Conservation (phyloP, 2,329 filamentous ascomycete species). For the Fusarium piperis region DNA sequence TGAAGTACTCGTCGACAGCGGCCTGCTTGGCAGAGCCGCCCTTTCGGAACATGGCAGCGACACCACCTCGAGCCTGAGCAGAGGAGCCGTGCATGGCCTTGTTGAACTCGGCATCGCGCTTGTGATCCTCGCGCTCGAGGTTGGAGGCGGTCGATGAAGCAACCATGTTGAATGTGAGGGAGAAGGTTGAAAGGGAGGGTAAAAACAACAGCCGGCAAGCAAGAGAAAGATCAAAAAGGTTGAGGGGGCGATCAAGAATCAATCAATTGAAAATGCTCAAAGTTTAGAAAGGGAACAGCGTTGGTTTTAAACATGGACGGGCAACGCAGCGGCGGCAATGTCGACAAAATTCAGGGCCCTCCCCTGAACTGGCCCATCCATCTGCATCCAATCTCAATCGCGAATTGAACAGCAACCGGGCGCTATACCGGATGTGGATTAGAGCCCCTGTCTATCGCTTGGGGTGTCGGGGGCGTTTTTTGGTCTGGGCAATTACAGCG, state of each 20-base stretch:
- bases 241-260: constrained; percentile 16
- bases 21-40: constrained; percentile 78
- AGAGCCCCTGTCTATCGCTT: constrained; percentile 28
- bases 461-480: constrained; percentile 23
- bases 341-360: constrained; percentile 45
- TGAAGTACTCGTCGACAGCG: constrained; percentile 92
- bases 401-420: constrained; percentile 35
- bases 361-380: constrained; percentile 39
- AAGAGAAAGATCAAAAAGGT: not conserved
- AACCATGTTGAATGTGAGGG: constrained; percentile 55
- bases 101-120: constrained; percentile 90
- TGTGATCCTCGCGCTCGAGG: constrained; percentile 85
- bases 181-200: constrained; percentile 16
- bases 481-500: constrained; percentile 13
- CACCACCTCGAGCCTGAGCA: constrained; percentile 74
- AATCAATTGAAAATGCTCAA: constrained; percentile 17
- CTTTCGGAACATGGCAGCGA: constrained; percentile 88
- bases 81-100: constrained; percentile 84
- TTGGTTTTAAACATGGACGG: constrained; percentile 40
- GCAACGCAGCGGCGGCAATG: constrained; percentile 32
- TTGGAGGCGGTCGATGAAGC: constrained; percentile 49
- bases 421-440: constrained; percentile 31
- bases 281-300: constrained; percentile 23
- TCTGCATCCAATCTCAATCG: constrained; percentile 42
- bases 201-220: constrained; percentile 8